phyloP scores from a whole-genome alignment of 768 basidiomycete species.

The Mycena sanguinolenta region DNA sequence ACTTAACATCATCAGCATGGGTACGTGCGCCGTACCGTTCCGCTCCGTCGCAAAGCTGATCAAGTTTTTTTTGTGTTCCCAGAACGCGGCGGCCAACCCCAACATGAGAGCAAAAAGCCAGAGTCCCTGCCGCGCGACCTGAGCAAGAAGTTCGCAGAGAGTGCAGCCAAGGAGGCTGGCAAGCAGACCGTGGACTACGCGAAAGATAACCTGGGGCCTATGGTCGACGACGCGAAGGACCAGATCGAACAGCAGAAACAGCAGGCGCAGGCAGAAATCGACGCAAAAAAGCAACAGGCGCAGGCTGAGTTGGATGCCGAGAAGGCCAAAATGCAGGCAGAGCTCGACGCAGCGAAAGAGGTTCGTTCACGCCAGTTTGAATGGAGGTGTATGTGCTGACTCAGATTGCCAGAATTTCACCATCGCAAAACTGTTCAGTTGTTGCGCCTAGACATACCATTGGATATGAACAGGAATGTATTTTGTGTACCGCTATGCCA shows the following conservation, averaged over 20 bases:
- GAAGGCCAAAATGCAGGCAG: slow-evolving; percentile 24
- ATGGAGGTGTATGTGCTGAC: neutral
- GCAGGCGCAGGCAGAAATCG: slow-evolving; percentile 25
- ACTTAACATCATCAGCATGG: neutral
- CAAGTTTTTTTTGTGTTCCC: neutral
- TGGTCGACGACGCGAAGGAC: slow-evolving; percentile 23
- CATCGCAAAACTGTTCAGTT: slow-evolving; percentile 16
- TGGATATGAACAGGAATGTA: neutral
- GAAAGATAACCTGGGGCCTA: slow-evolving; percentile 37
- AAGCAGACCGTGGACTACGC: slow-evolving; percentile 44
- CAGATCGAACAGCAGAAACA: slow-evolving; percentile 39
- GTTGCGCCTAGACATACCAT: neutral
- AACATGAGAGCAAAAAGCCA: slow-evolving; percentile 10
- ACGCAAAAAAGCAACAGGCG: slow-evolving; percentile 26
- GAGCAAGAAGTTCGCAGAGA: slow-evolving; percentile 38
- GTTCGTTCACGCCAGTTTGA: neutral
- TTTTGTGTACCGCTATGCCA: neutral
- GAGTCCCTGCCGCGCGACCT: slow-evolving; percentile 36
- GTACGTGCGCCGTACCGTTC: neutral
- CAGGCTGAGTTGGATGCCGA: slow-evolving; percentile 28
- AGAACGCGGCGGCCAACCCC: slow-evolving; percentile 16
- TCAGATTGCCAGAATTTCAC: slow-evolving; percentile 6
- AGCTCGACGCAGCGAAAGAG: slow-evolving; percentile 21
- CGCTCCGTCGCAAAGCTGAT: slow-evolving; percentile 1
- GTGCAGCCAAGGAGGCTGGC: slow-evolving; percentile 43